Evolutionary conservation across 495 filamentous ascomycete genomes (phyloP).

Genomic region (Schizothecium vesticola): DNA sequence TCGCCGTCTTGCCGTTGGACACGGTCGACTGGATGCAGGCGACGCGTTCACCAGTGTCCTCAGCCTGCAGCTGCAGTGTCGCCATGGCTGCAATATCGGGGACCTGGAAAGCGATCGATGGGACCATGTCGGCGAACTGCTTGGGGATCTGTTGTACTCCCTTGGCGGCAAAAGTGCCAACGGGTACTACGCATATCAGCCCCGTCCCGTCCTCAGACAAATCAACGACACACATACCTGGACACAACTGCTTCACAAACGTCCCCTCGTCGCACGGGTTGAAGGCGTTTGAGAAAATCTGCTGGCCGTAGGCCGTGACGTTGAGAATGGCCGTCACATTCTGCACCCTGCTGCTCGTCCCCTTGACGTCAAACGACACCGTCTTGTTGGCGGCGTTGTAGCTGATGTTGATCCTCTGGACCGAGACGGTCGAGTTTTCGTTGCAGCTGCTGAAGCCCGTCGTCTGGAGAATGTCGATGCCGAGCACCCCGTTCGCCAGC

Average conservation of each 20-base stretch:
- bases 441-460: conserved; percentile 73
- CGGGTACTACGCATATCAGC: conserved; percentile 56
- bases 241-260: conserved; percentile 70
- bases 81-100: conserved; percentile 88
- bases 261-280: conserved; percentile 69
- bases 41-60: conserved; percentile 54
- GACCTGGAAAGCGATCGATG: conserved; percentile 82
- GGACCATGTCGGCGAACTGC: conserved; percentile 67
- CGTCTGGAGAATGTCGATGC: conserved; percentile 71
- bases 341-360: conserved; percentile 64
- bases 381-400: conserved; percentile 69
- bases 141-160: conserved; percentile 66
- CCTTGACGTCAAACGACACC: conserved; percentile 78
- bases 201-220: not conserved
- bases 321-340: conserved; percentile 76
- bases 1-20: conserved; percentile 78
- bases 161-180: conserved; percentile 64
- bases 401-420: conserved; percentile 68
- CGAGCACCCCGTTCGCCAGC: conserved; percentile 39
- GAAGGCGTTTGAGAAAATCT: conserved; percentile 75
- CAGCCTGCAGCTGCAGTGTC: conserved; percentile 65
- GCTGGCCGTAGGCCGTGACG: conserved; percentile 79
- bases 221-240: conserved; percentile 51
- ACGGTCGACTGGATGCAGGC: conserved; percentile 82
- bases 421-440: conserved; percentile 57